Evolutionary conservation across 2,329 filamentous ascomycete genomes (phyloP), one percentile per base, ranked within the genome.

Genomic region (Fonsecaea monophora): DNA sequence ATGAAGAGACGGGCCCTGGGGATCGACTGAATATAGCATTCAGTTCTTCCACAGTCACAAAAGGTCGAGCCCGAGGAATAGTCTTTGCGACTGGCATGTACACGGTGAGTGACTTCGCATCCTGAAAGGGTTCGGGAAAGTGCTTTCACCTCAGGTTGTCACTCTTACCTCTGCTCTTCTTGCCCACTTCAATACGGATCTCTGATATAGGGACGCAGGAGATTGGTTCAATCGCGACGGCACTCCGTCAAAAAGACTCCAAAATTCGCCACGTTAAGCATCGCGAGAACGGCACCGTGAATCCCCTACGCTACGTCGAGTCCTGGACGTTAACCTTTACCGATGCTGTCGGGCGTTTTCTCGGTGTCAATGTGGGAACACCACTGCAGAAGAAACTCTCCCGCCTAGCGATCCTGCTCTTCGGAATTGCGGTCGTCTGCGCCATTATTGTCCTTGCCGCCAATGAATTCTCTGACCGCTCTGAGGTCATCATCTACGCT

Each of bases 311-410:
- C 72, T 85, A 87, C 65, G 75, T 82, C 15, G 78, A 84, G 72
- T 82, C 83, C 3, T 84, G 81, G 77, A 76, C 80, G 21, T 75
- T 85, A 64, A 89, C 86, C 3, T 76, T 83, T 50, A 83, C 81
- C 12, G 86, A 89, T 74, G 85, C 84, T 5, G 77, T 89, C 65
- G 87, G 86, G 4, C 82, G 83, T 42, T 90, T 92, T 74, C 81
- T 91, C 8, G 89, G 89, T 60, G 84, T 91, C 66, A 89, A 86
- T 62, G 84, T 89, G 12, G 89, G 90, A 55, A 91, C 89, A 10
- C 90, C 89, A 2, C 81, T 92, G 18, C 88, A 91, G 76, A 84
- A 85, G 71, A 90, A 89, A 73, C 81, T 92, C 15, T 89, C 88
- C 56, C 86, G 86, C 75, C 83, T 92, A 58, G 89, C 89, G 25